A percentile compares a stretch with the other conserved stretches of the same genome.
Conservation (phyloP, 306 rosid species). For the Cucumis cinereus region DNA sequence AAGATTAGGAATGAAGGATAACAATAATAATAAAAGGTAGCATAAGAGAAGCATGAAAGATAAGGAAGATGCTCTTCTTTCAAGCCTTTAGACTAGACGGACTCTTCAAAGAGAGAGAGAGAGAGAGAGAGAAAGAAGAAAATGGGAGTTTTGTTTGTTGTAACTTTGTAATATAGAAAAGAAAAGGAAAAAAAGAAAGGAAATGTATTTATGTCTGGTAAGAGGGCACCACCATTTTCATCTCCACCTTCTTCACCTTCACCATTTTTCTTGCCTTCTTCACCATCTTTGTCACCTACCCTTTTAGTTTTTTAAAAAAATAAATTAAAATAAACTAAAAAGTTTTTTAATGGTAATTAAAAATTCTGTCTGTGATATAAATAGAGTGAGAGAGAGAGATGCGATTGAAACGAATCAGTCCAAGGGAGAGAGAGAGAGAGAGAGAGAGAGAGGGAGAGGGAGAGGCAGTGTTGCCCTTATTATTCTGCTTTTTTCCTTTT, state of each 20-base stretch:
- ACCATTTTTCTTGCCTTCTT: conserved; percentile 15
- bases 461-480: conserved; percentile 27
- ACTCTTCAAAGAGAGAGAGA: conserved; percentile 27
- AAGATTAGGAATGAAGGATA: conserved; percentile 3
- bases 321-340: no score
- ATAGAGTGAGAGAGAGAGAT: conserved; percentile 26
- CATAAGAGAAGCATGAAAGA: conserved; percentile 41
- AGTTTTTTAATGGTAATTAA: not conserved
- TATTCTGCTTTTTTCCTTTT: conserved; percentile 22
- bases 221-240: conserved; percentile 15
- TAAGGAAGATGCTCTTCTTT: conserved; percentile 28
- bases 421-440: conserved; percentile 59
- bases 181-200: not conserved
- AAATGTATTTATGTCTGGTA: conserved; percentile 7
- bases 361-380: not conserved
- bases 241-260: conserved; percentile 9
- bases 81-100: conserved; percentile 22
- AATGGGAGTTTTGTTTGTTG: no score
- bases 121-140: no score
- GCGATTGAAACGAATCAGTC: conserved; percentile 75
- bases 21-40: conserved; percentile 28
- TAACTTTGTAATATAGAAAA: no score
- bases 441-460: conserved; percentile 30
- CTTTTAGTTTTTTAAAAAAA: not conserved
- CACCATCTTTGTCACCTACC: conserved; percentile 4